phyloP scores from a whole-genome alignment of 139 green algal genomes.

The Tetradesmus obliquus region DNA sequence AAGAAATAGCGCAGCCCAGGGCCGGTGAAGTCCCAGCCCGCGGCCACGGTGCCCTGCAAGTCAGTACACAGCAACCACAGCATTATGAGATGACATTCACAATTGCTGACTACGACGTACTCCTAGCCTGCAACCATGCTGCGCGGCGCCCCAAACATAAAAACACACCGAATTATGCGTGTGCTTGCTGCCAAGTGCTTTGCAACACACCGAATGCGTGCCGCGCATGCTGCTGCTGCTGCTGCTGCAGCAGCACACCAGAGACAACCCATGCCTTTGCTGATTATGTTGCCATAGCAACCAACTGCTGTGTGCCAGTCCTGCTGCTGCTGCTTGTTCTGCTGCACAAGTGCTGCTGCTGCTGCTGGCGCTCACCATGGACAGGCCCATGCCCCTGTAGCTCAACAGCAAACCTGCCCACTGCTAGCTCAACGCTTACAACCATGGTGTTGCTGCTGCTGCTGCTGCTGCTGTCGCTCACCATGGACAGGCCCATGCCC shows the following conservation, averaged over 20 bases:
- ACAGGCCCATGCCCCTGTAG: constrained; percentile 96
- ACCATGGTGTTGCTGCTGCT: too few species aligned
- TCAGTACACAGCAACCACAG: not conserved
- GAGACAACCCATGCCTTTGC: too few species aligned
- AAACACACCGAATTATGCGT: too few species aligned
- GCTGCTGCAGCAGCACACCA: not conserved
- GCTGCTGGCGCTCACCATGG: constrained; percentile 77
- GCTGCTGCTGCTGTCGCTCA: too few species aligned
- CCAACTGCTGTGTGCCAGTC: not conserved
- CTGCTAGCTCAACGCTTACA: too few species aligned
- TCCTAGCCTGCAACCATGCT: too few species aligned
- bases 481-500: not conserved
- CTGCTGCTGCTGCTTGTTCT: not conserved
- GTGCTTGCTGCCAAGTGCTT: too few species aligned
- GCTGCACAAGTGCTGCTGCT: too few species aligned
- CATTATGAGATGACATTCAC: not conserved
- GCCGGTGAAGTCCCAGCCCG: constrained; percentile 84
- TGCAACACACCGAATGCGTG: too few species aligned
- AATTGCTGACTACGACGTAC: too few species aligned
- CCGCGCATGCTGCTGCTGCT: not conserved
- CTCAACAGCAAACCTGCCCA: constrained; percentile 74
- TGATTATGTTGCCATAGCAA: not conserved
- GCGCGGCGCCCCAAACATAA: too few species aligned
- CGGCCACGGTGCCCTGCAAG: constrained; percentile 87
- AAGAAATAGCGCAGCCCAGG: constrained; percentile 92